These are phyloP conservation scores for Lactarius quietus DNA, from an alignment of 768 basidiomycete genomes.

Conservation along the genomic window DNA sequence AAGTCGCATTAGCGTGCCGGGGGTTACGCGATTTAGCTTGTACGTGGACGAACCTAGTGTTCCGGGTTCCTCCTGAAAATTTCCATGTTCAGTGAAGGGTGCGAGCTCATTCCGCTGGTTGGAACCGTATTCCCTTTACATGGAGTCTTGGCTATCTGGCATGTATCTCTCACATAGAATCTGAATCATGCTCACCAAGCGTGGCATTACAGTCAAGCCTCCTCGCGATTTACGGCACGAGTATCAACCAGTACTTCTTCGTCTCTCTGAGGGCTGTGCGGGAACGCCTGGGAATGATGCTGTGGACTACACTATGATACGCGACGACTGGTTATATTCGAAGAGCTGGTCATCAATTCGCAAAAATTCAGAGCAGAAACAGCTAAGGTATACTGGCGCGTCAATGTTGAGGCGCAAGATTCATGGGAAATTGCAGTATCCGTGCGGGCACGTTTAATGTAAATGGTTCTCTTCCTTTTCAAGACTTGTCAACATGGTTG, in stretches of 20 bases:
- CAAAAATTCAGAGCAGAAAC: constrained; percentile 7
- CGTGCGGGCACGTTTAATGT: constrained; percentile 84
- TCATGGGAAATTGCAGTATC: constrained; percentile 40
- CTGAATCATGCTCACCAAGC: not conserved
- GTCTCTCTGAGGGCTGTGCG: constrained; percentile 58
- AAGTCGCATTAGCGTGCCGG: constrained; percentile 12
- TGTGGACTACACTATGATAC: constrained; percentile 52
- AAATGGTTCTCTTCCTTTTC: constrained; percentile 70
- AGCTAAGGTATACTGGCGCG: constrained; percentile 25
- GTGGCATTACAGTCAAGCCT: constrained; percentile 13
- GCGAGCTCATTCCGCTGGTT: constrained; percentile 14
- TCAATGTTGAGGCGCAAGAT: not conserved
- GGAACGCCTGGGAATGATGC: constrained; percentile 61
- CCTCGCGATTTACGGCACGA: constrained; percentile 56
- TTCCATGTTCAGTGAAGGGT: constrained; percentile 7
- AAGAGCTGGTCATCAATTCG: constrained; percentile 20
- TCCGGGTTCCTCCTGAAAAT: not conserved
- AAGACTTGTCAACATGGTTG: constrained; percentile 69
- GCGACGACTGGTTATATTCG: constrained; percentile 57
- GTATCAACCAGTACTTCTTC: constrained; percentile 45
- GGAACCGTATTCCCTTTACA: constrained; percentile 19
- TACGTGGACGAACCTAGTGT: constrained; percentile 6
- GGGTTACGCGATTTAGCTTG: constrained; percentile 18
- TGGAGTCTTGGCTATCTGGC: constrained; percentile 25
- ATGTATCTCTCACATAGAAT: not conserved